Evolutionary conservation across 352 stramenopile genomes (phyloP).

Genomic region (Phytophthora vignae): DNA sequence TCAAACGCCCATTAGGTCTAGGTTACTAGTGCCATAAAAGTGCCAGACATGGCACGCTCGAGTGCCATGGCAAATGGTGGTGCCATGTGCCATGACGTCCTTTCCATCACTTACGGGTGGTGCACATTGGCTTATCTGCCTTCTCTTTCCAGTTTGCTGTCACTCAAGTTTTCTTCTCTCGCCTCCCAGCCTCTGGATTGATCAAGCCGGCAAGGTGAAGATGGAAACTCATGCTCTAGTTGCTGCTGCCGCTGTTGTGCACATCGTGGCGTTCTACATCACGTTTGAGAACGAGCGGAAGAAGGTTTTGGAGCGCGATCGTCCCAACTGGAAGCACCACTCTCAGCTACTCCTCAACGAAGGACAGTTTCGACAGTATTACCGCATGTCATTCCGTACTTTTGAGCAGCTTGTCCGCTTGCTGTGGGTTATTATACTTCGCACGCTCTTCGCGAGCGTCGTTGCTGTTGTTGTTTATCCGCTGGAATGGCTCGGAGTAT

Average conservation of each 20-base stretch:
- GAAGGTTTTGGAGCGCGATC: background rate
- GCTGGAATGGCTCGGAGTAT: no score
- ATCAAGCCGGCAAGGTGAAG: background rate
- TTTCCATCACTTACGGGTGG: background rate
- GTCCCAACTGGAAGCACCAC: slow-evolving; percentile 13
- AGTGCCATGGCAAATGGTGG: slow-evolving; percentile 8
- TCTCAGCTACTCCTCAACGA: slow-evolving; percentile 13
- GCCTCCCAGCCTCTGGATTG: background rate
- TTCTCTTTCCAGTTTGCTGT: background rate
- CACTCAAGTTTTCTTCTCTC: background rate
- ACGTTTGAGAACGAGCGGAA: background rate
- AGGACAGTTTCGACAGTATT: slow-evolving; percentile 8
- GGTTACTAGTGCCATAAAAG: no score
- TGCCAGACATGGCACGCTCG: slow-evolving; percentile 8
- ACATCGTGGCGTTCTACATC: background rate
- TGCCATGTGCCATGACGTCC: background rate
- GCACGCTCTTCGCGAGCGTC: no score
- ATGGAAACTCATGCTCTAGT: background rate
- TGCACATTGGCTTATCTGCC: background rate
- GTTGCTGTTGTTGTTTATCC: no score
- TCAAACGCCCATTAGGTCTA: no score
- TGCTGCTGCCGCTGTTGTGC: background rate
- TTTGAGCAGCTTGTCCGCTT: no score
- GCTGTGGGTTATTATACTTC: no score
- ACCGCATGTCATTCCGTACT: no score